Base-by-base conservation (phyloP, 2,329 filamentous ascomycete species). In the Endoconidiophora polonica region DNA sequence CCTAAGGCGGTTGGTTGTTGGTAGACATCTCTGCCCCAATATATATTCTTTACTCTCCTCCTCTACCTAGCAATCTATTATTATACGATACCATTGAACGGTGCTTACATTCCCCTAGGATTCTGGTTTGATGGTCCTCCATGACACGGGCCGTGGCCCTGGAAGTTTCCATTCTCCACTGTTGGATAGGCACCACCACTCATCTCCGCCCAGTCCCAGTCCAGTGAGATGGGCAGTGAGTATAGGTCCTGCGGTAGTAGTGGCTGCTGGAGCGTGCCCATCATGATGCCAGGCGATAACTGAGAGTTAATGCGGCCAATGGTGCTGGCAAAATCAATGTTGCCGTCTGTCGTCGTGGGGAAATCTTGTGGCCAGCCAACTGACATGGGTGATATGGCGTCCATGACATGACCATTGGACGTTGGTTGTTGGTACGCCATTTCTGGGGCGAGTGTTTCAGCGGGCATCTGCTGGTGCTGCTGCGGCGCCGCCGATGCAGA, bases 151-250 rank as follows among this genome's bases (percentile, higher is more conserved):
- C 9, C 22, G 18, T 55, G 46, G 20, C 51, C 55, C 12, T 56
- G 36, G 58, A 70, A 73, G 52, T 70, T 72, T 4, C 76, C 76
- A 55, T 80, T 81, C 59, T 81, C 77, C 39, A 80, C 77, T 23
- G 72, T 72, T 9, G 77, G 76, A 57, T 80, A 80, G 2, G 71
- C 69, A 7, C 76, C 77, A n/a, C 76, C 76, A 29, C 74, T 79
- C 70, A 81, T 78, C 62, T 80, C 77, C 1, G 76, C 76, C 74
- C 76, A 81, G 59, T 76, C 86, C 87, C 88, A 95, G 61, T 96
- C 90, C 20, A 96, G 73, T 2, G 86, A 93, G 81, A 94, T 94
- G 1, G 90, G 88, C 76, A 96, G 81, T 62, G 90, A 83, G 79
- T 91, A 98, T 23, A 96, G 66, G 65, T 96, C 91, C 58, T 90